Evolutionary conservation across 176 grass and related monocot genomes (phyloP).

Genomic region (Paspalum vaginatum): DNA sequence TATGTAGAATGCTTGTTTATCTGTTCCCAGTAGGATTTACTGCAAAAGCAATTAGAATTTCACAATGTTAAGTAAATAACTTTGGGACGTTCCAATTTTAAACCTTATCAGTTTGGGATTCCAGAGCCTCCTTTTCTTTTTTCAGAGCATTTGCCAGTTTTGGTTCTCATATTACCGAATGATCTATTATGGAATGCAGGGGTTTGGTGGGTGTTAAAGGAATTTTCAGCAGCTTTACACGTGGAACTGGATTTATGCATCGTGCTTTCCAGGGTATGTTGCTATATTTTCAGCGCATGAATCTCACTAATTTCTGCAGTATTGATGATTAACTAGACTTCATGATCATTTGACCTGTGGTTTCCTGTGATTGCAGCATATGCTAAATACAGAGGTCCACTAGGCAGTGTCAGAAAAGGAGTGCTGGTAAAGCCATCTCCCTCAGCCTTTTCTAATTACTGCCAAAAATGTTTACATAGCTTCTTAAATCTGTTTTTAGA

Average conservation of each 20-base stretch:
- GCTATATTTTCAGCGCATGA: neutral
- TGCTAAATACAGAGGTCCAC: conserved; percentile 87
- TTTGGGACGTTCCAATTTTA: neutral
- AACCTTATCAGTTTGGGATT: conserved; percentile 10
- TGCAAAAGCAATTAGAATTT: neutral
- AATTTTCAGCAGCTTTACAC: conserved; percentile 95
- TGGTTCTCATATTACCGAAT: conserved; percentile 25
- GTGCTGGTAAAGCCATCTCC: conserved; percentile 72
- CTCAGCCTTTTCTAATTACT: conserved; percentile 22
- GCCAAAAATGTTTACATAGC: conserved; percentile 10
- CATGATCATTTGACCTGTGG: conserved; percentile 28
- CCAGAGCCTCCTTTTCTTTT: neutral
- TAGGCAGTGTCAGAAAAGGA: conserved; percentile 97
- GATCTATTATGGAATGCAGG: conserved; percentile 64
- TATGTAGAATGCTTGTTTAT: neutral
- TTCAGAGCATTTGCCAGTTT: conserved; percentile 17
- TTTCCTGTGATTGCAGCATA: conserved; percentile 74
- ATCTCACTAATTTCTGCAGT: neutral
- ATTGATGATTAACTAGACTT: conserved; percentile 19
- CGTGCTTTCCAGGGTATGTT: conserved; percentile 90
- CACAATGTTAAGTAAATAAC: neutral
- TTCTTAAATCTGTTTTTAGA: neutral
- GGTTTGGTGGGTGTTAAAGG: conserved; percentile 94
- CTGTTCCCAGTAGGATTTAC: conserved; percentile 7
- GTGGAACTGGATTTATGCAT: conserved; percentile 99